These are phyloP conservation scores for Boletales sp. DNA, from an alignment of 768 basidiomycete species.

Conservation along the genomic window DNA sequence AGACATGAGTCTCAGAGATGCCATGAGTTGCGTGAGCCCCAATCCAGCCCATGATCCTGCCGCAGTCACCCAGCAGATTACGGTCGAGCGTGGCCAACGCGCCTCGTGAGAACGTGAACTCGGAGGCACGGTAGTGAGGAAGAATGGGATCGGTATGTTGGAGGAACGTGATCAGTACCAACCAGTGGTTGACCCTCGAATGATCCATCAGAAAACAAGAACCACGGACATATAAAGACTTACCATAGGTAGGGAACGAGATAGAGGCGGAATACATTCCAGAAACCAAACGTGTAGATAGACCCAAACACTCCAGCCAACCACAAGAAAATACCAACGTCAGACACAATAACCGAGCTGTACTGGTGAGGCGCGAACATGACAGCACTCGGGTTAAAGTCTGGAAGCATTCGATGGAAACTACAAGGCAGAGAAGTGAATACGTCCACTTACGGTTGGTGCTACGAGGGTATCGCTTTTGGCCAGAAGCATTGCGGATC, in stretches of 20 bases:
- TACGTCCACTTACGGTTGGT: constrained; percentile 65
- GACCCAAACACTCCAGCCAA: constrained; percentile 53
- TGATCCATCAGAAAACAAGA: background rate
- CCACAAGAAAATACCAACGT: constrained; percentile 78
- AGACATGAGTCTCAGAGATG: constrained; percentile 91
- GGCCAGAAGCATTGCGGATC: constrained; percentile 80
- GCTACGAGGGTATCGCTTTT: constrained; percentile 69
- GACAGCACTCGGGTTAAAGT: constrained; percentile 74
- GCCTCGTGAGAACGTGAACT: constrained; percentile 93
- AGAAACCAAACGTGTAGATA: constrained; percentile 61
- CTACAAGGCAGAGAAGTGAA: background rate
- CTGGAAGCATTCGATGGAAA: constrained; percentile 25
- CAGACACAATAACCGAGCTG: constrained; percentile 74
- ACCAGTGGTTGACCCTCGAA: constrained; percentile 84
- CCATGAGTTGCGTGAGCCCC: constrained; percentile 85
- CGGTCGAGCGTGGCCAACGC: constrained; percentile 92
- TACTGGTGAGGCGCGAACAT: constrained; percentile 87
- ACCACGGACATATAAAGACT: background rate
- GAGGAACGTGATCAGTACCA: constrained; percentile 94
- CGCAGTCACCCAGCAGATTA: constrained; percentile 71
- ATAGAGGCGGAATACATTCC: constrained; percentile 74
- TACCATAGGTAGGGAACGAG: constrained; percentile 85
- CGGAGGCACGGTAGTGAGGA: constrained; percentile 86
- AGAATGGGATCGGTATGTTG: constrained; percentile 97
- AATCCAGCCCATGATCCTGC: constrained; percentile 78